Percentiles rank a stretch among this genome's conserved stretches.
These are phyloP conservation scores for Penicillium ochrochloron DNA, from an alignment of 495 filamentous ascomycete genomes.

Conservation along the genomic window DNA sequence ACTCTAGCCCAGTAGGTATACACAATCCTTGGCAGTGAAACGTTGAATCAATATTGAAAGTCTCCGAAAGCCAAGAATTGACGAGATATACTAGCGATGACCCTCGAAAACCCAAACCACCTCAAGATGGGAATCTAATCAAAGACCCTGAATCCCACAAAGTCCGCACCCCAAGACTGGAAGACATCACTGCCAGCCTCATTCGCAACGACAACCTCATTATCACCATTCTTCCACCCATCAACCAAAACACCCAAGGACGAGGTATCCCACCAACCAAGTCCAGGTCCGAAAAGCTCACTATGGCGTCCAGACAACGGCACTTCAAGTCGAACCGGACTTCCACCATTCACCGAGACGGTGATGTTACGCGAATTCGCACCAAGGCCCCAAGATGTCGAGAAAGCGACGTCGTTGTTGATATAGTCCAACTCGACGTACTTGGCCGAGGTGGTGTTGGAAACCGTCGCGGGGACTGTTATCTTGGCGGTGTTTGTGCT, in stretches of 20 bases:
- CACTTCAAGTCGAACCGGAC: conserved; percentile 49
- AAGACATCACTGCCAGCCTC: conserved; percentile 32
- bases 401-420: conserved; percentile 56
- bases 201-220: conserved; percentile 48
- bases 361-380: conserved; percentile 54
- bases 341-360: conserved; percentile 45
- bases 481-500: conserved; percentile 30
- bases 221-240: conserved; percentile 48
- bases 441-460: conserved; percentile 33
- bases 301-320: conserved; percentile 53
- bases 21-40: too few relatives aligned
- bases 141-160: conserved; percentile 40
- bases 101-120: not conserved
- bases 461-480: conserved; percentile 25
- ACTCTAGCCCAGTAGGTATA: too few relatives aligned
- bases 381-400: conserved; percentile 45
- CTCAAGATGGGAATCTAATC: conserved; percentile 10
- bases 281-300: conserved; percentile 47
- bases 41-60: too few relatives aligned
- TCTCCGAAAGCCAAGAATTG: too few relatives aligned
- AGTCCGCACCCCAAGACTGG: conserved; percentile 45
- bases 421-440: conserved; percentile 53
- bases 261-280: conserved; percentile 55
- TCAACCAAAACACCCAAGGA: conserved; percentile 47
- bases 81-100: too few relatives aligned